Conservation (phyloP, 441 rosid genomes). For the Macaranga tanarius region DNA sequence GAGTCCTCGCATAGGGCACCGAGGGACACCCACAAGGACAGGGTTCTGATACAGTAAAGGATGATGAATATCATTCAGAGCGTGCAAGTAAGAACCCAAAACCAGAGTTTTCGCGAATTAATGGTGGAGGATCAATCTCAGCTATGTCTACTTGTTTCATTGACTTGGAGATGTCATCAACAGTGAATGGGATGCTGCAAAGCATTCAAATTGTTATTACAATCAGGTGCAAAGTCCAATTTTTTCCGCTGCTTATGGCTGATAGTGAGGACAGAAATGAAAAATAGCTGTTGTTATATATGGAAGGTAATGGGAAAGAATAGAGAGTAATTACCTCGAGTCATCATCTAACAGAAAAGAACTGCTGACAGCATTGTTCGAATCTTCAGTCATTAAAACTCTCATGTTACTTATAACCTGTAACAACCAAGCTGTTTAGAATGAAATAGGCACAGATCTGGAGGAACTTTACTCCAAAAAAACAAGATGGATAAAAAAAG, state of each 20-base stretch:
- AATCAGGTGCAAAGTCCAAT: no score
- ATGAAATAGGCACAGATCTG: not conserved
- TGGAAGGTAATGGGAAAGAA: not conserved
- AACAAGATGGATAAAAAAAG: conserved; percentile 6
- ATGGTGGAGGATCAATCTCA: conserved; percentile 78
- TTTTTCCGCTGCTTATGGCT: not conserved
- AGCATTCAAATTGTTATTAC: conserved; percentile 23
- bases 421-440: conserved; percentile 12
- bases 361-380: conserved; percentile 86
- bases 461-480: not conserved
- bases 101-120: conserved; percentile 81
- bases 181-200: conserved; percentile 89
- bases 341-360: conserved; percentile 95
- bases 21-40: conserved; percentile 8
- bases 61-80: conserved; percentile 47
- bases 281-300: not conserved
- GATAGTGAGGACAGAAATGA: not conserved
- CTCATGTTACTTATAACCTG: conserved; percentile 95
- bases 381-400: conserved; percentile 92
- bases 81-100: conserved; percentile 83
- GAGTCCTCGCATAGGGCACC: conserved; percentile 11
- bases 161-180: conserved; percentile 94
- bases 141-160: conserved; percentile 85
- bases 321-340: conserved; percentile 56
- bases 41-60: not conserved